Base-by-base conservation (phyloP, 2,329 filamentous ascomycete genomes). In the Phoma sp. region DNA sequence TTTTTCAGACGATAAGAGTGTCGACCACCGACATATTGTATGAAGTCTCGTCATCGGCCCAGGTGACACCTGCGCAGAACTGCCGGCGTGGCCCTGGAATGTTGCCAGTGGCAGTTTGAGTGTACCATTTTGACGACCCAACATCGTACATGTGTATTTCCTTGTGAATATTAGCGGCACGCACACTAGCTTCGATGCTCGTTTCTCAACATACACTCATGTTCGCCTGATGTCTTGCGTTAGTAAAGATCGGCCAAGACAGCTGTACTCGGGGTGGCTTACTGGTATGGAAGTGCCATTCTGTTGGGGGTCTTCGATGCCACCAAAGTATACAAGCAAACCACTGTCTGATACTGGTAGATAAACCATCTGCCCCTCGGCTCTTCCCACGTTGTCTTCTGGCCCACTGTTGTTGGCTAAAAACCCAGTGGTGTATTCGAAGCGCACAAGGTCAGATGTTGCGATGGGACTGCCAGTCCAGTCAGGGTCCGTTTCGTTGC, bases 261-360 rank as follows among this genome's bases (percentile, higher is more conserved):
- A 3, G 7, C 13, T 11, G 4, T 5, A 4, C 22, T 8, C 5
- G 5, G 14, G 33, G 36, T 38, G 13, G 45, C 57, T 65, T 55
- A 69, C 68, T 8, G 63, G 68, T 39, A 65, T 55, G n/a, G 76
- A 72, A 3, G 77, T 82, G 7, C 80, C 82, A 47, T 85, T 83
- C 6, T 67, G 71, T 38, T 67, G 72, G 2, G 70, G 68, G 30
- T 83, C 80, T 54, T 79, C 76, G 6, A 87, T 70, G 9, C 86
- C 86, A 13, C 86, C 86, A 69, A 88, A 83, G 61, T 87, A 86
- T 1, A 87, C 74, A 25, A 88, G 73, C 68, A 88, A 72, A 1
- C 86, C 86, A 11, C 74, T 78, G 58, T 86, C 82, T 11, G 84
- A 83, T 4, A 82, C 81, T 1, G 86, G 86, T 24, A 88, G 72